Conservation (phyloP, 495 filamentous ascomycete genomes). For the Sordaria brevicollis region DNA sequence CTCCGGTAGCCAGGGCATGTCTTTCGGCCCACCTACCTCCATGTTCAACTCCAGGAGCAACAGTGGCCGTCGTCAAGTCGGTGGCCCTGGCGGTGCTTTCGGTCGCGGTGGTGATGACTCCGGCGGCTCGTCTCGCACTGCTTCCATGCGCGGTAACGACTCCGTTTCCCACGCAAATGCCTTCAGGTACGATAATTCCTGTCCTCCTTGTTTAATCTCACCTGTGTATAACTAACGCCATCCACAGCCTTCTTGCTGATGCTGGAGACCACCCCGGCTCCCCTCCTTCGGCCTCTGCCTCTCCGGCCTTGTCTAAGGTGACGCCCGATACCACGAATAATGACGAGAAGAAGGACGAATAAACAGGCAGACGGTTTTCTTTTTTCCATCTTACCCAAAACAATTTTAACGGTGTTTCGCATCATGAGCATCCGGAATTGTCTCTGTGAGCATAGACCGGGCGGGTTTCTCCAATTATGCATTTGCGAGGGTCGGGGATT, state of each 20-base stretch:
- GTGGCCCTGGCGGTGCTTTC: constrained; percentile 61
- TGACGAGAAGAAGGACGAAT: constrained; percentile 34
- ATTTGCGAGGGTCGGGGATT: constrained; percentile 26
- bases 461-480: constrained; percentile 26
- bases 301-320: constrained; percentile 51
- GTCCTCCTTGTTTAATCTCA: constrained; percentile 8
- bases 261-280: constrained; percentile 46
- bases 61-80: constrained; percentile 58
- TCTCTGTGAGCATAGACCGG: constrained; percentile 27
- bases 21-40: constrained; percentile 61
- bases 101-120: constrained; percentile 64
- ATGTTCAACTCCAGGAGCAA: constrained; percentile 72
- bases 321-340: constrained; percentile 43
- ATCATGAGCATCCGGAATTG: constrained; percentile 13
- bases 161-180: constrained; percentile 66
- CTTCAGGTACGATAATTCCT: constrained; percentile 63
- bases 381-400: constrained; percentile 12
- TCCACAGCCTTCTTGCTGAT: constrained; percentile 35
- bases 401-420: constrained; percentile 15
- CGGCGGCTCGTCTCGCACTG: constrained; percentile 69
- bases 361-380: constrained; percentile 14
- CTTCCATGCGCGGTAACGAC: constrained; percentile 59
- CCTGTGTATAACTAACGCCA: constrained; percentile 13
- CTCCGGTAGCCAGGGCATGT: constrained; percentile 48
- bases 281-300: constrained; percentile 52